Base-by-base conservation (phyloP, 495 filamentous ascomycete genomes). In the Lindgomyces ingoldianus region DNA sequence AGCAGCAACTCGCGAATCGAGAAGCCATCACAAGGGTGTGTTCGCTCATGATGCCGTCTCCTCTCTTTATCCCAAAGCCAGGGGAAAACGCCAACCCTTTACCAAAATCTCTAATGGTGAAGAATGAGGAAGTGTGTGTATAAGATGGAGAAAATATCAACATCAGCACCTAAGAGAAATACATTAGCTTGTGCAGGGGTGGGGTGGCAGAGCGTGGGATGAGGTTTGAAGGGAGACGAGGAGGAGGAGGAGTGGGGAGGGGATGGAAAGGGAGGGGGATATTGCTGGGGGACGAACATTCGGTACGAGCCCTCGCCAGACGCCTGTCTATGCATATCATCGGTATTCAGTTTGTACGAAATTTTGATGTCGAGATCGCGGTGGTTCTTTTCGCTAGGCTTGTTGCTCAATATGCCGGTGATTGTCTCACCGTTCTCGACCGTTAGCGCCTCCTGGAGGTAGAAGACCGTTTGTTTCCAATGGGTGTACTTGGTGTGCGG, bases 341-440 rank as follows among this genome's bases (percentile, higher is more conserved):
- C 74, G 12, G 90, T 90, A 61, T 90, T 85, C 30, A 96, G 81
- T 65, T 83, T 81, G 79, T 97, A 98, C 24, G 86, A 80, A 71
- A 98, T 83, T 75, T 81, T 86, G 74, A 98, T 96, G 74, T 98
- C 94, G 29, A 98, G 82, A 72, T 98, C 94, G 57, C 94, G 87
- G 75, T 87, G 89, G 80, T 98, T 98, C 84, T 91, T 91, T 57
- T 88, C 85, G 72, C 96, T 98, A 24, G 95, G 94, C 73, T 86
- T 89, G 79, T 91, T 93, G 67, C 85, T 83, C 44, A 98, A 77
- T 11, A 79, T 78, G 51, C 91, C 92, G 51, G 78, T 77, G 59
- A 97, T 84, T 63, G 80, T 66, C 73, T 78, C 76, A 16, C 73
- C 75, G 21, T 68, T 67, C 59, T 78, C 75, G 2, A 77, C 76